Conservation (phyloP, 2,329 filamentous ascomycete genomes). For the Aspergillus pseudoterreus region DNA sequence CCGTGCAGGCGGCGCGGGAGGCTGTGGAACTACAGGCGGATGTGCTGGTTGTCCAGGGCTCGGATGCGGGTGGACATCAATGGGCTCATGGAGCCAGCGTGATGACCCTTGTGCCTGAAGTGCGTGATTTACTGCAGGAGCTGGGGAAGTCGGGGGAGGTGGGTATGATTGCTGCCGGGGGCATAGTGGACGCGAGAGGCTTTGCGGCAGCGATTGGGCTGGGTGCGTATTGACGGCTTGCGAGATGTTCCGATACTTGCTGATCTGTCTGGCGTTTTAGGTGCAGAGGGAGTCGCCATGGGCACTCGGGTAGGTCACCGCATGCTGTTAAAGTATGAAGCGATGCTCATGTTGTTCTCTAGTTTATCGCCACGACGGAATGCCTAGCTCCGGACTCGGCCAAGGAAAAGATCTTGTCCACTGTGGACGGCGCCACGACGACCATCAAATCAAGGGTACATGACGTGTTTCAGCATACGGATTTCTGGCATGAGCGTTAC, state of each 20-base stretch:
- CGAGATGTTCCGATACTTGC: neutral
- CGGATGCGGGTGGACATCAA: slow-evolving; percentile 1
- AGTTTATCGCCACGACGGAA: slow-evolving; percentile 1
- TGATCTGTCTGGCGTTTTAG: neutral
- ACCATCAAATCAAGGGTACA: neutral
- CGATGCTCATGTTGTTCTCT: neutral
- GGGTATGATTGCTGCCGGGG: neutral
- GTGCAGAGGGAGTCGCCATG: neutral
- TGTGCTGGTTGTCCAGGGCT: neutral
- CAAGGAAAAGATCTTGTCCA: neutral
- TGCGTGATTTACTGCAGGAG: neutral
- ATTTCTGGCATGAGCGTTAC: neutral
- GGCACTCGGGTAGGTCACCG: neutral
- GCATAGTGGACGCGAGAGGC: neutral
- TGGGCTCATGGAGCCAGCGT: neutral
- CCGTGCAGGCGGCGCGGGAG: neutral
- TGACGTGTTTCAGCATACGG: neutral
- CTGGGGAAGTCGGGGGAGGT: neutral
- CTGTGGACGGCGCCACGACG: neutral
- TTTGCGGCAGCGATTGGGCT: neutral
- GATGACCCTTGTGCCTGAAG: neutral
- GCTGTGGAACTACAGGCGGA: neutral
- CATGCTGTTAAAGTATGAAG: neutral
- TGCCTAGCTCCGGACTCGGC: neutral
- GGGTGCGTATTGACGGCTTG: neutral